Evolutionary conservation across 2,329 filamentous ascomycete species (phyloP).

Genomic region (Pestalotiopsis fici): DNA sequence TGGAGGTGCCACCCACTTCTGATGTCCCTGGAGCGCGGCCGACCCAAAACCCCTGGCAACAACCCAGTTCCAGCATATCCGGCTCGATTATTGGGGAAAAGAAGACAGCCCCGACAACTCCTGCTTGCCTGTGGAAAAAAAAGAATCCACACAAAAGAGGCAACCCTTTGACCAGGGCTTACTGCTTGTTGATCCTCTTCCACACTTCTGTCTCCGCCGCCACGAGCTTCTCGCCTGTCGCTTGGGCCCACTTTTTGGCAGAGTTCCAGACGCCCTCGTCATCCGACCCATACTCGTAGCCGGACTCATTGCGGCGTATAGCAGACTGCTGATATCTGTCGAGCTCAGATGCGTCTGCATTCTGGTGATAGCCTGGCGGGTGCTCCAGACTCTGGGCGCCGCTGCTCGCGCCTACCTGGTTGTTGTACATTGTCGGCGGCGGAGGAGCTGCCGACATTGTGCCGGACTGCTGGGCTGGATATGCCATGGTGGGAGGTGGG

Average conservation of each 20-base stretch:
- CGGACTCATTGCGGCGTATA: constrained; percentile 32
- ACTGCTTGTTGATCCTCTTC: constrained; percentile 63
- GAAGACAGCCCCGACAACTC: background rate
- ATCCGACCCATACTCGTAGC: constrained; percentile 28
- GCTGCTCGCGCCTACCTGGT: constrained; percentile 25
- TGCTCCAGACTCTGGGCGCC: constrained; percentile 38
- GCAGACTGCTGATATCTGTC: constrained; percentile 46
- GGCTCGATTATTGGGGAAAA: background rate
- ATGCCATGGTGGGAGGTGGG: constrained; percentile 43
- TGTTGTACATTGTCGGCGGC: constrained; percentile 24
- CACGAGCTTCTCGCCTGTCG: constrained; percentile 57
- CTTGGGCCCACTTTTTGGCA: constrained; percentile 59
- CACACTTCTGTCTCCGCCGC: constrained; percentile 63
- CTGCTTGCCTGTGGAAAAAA: background rate
- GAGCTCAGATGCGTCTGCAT: constrained; percentile 53
- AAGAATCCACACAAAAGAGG: background rate
- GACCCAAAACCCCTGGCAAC: background rate
- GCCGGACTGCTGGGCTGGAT: constrained; percentile 42
- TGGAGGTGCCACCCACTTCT: constrained; percentile 5
- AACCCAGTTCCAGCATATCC: background rate
- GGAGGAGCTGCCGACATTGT: constrained; percentile 41
- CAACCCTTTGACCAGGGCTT: constrained; percentile 14
- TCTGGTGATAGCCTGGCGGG: constrained; percentile 59
- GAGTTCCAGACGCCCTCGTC: constrained; percentile 54
- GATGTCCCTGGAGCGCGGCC: background rate